These are phyloP conservation scores for Pseudonectria buxi DNA, from an alignment of 2,329 filamentous ascomycete genomes.

Conservation along the genomic window DNA sequence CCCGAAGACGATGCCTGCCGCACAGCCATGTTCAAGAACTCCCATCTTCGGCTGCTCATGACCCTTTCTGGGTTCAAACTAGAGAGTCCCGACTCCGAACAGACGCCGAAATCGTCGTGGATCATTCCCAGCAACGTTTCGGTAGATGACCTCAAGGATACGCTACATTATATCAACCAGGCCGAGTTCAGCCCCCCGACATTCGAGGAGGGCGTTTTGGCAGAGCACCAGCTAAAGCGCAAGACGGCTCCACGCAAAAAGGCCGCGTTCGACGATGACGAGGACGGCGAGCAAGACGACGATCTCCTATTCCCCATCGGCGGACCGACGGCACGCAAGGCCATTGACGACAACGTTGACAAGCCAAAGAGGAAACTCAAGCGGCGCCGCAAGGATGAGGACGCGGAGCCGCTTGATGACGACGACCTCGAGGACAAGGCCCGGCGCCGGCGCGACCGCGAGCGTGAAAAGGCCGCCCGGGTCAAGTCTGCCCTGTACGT, in stretches of 20 bases:
- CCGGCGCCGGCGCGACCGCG: conserved; percentile 55
- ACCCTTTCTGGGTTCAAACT: conserved; percentile 65
- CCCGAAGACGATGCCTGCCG: conserved; percentile 61
- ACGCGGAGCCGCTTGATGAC: conserved; percentile 45
- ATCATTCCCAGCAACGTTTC: conserved; percentile 61
- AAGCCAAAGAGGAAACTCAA: conserved; percentile 40
- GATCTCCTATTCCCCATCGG: conserved; percentile 63
- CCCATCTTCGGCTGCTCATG: conserved; percentile 79
- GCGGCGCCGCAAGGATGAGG: conserved; percentile 41
- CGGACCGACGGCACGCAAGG: conserved; percentile 53
- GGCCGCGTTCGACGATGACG: conserved; percentile 65
- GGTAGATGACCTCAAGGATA: conserved; percentile 59
- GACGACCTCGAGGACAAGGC: conserved; percentile 60
- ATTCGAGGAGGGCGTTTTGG: conserved; percentile 67
- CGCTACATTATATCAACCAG: conserved; percentile 65
- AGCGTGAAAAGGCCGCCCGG: conserved; percentile 68
- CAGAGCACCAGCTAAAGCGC: conserved; percentile 72
- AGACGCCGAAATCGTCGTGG: conserved; percentile 73
- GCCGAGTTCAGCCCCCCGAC: conserved; percentile 71
- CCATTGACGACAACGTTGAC: conserved; percentile 45
- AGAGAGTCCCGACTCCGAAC: conserved; percentile 47
- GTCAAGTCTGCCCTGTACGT: conserved; percentile 84
- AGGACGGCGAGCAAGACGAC: conserved; percentile 45
- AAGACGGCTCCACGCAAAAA: conserved; percentile 52
- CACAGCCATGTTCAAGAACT: conserved; percentile 80